A percentile compares a stretch with the other conserved stretches of the same genome.
phyloP scores from a whole-genome alignment of 2,329 filamentous ascomycete species.

The Diaporthe helianthi region DNA sequence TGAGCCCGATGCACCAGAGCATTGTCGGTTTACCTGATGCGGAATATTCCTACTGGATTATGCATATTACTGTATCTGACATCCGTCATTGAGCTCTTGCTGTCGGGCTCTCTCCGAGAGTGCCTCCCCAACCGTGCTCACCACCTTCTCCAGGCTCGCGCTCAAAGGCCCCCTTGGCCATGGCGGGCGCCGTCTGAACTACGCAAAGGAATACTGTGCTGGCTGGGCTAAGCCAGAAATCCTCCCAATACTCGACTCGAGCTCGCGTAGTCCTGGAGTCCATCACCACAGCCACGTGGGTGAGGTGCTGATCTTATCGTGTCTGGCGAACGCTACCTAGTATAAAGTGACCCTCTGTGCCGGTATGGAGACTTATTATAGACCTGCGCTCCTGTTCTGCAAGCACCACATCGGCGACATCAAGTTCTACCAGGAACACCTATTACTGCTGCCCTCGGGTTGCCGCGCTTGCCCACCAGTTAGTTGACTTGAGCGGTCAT shows the following conservation, averaged over 20 bases:
- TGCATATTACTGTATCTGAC: not conserved
- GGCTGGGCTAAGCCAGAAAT: not conserved
- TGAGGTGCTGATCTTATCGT: not conserved
- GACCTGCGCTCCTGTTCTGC: not conserved
- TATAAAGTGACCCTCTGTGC: not conserved
- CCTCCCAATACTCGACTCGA: not conserved
- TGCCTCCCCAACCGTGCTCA: constrained; percentile 28
- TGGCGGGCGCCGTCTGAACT: constrained; percentile 9
- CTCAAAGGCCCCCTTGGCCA: not conserved
- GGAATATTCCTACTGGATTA: not conserved
- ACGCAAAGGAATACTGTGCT: not conserved
- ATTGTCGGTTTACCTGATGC: not conserved
- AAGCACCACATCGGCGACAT: not conserved
- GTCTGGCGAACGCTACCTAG: not conserved
- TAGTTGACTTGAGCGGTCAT: not conserved
- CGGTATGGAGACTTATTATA: no score
- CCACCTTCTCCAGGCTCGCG: constrained; percentile 6
- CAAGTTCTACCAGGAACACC: not conserved
- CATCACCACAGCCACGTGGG: constrained; percentile 9
- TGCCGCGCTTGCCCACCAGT: constrained; percentile 21
- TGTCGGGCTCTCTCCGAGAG: constrained; percentile 23
- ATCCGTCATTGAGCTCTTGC: not conserved
- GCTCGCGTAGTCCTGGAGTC: not conserved
- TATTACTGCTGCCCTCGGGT: not conserved
- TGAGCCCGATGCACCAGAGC: not conserved